phyloP scores from a whole-genome alignment of 257 asterid species.

The Primulina tabacum region DNA sequence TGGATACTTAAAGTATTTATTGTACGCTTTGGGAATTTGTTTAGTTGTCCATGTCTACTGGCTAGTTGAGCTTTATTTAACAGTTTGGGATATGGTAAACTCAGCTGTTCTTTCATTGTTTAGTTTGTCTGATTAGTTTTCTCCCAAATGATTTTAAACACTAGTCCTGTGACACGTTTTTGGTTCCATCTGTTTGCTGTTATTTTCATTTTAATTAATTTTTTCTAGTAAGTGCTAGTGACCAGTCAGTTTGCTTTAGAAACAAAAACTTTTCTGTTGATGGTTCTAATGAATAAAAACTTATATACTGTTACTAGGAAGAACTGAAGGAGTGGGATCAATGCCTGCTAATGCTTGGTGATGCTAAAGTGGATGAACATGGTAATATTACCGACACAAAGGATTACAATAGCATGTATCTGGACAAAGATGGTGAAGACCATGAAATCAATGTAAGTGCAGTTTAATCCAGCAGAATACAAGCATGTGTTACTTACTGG shows the following conservation, averaged over 20 bases:
- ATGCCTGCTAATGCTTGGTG: constrained; percentile 89
- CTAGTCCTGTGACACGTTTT: constrained; percentile 1
- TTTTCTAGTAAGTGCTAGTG: constrained; percentile 13
- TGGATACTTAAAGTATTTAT: neutral
- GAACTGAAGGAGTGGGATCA: constrained; percentile 98
- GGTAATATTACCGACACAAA: constrained; percentile 81
- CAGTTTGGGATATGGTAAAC: neutral
- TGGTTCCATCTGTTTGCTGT: constrained; percentile 16
- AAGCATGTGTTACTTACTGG: constrained; percentile 24
- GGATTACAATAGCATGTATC: constrained; percentile 71
- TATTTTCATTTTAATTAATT: neutral
- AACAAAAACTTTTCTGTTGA: neutral
- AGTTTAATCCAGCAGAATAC: constrained; percentile 16
- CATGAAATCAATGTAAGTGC: constrained; percentile 91
- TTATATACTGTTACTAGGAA: constrained; percentile 45
- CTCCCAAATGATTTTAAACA: neutral
- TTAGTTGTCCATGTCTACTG: neutral
- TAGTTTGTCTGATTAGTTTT: too few relatives aligned
- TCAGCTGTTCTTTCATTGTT: neutral
- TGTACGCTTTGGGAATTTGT: neutral
- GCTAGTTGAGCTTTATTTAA: neutral
- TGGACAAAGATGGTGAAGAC: constrained; percentile 94
- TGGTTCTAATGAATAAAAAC: neutral
- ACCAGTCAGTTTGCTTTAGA: constrained; percentile 10
- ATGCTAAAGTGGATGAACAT: constrained; percentile 87